Conservation (phyloP, 1,139 yeast species). For the Yamadazyma songkhlaensis region DNA sequence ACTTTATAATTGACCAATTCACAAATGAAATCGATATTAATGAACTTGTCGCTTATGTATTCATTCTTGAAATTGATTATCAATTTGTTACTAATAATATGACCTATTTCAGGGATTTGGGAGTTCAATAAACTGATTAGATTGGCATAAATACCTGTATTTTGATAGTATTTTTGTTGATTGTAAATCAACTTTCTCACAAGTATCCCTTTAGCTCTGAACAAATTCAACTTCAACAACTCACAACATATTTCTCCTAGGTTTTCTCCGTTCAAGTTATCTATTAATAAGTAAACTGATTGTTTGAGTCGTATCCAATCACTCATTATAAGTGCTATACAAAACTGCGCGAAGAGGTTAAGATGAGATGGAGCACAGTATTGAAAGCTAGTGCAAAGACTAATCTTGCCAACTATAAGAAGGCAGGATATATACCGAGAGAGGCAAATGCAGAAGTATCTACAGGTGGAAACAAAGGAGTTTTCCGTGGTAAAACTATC, state of each 20-base stretch:
- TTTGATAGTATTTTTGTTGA: constrained; percentile 39
- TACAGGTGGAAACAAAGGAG: background rate
- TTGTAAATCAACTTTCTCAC: constrained; percentile 56
- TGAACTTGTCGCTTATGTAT: constrained; percentile 41
- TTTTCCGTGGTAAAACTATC: constrained; percentile 12
- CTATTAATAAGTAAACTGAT: constrained; percentile 46
- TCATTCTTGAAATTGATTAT: constrained; percentile 59
- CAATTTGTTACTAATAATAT: constrained; percentile 51
- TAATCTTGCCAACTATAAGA: constrained; percentile 25
- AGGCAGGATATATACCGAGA: constrained; percentile 19
- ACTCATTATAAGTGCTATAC: background rate
- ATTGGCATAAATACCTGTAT: constrained; percentile 55
- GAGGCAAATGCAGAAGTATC: background rate
- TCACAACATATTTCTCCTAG: constrained; percentile 46
- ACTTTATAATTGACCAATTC: constrained; percentile 67
- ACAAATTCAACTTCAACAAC: constrained; percentile 52
- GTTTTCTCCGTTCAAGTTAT: constrained; percentile 44
- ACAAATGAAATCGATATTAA: constrained; percentile 56
- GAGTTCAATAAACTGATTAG: constrained; percentile 61
- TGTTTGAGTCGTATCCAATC: constrained; percentile 53
- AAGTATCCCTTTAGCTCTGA: constrained; percentile 60
- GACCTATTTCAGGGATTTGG: constrained; percentile 70
- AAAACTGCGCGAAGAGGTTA: background rate
- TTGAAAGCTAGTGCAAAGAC: constrained; percentile 15
- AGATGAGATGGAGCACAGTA: constrained; percentile 3